Base-by-base conservation (phyloP, 2,329 filamentous ascomycete genomes). In the Byssochlamys sp. region DNA sequence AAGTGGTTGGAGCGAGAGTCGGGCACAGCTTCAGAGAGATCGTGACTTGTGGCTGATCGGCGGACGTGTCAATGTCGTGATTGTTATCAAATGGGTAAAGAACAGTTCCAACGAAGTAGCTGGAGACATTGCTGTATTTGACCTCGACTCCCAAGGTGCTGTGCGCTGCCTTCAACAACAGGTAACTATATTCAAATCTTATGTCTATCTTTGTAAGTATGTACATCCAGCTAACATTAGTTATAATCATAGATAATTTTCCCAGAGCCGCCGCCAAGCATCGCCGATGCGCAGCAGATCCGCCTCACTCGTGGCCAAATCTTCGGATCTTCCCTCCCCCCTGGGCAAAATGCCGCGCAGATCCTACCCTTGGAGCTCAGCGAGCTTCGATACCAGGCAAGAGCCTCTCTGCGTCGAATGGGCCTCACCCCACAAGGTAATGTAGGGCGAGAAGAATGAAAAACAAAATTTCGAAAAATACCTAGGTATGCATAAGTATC, bases 81-180 rank as follows among this genome's bases (percentile, higher is more conserved):
- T 54, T 24, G 19, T 54, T n/a, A 54, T 54, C 53, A 54, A 54
- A 45, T 54, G 53, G 53, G 24, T 31, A 31, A 31, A 31, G 29
- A 31, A 31, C 29, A 31, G 29, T 31, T 31, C 29, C 45, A 50
- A 50, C 45, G 19, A 50, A 50, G 45, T 50, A 19, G 25, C n/a
- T 19, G 45, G 45, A 12, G 45, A 50, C 25, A 50, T 50, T 50
- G 45, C 7, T 7, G n/a, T 50, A 26, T 50, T 50, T 50, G 45
- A 50, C 10, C 7, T 50, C 14, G 45, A 50, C 45, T 26, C 45
- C 25, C 45, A 50, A 50, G 45, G 45, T 50, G 45, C 45, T 50
- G 45, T 50, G 45, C 45, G 45, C 45, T 50, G 19, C 45, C 45
- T 50, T 50, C 45, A 50, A 50, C 45, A 50, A 12, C 19, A 50